Percentiles rank a stretch among this genome's conserved stretches.
Conservation (phyloP, 306 rosid species). For the Ochetophila trinervis region DNA sequence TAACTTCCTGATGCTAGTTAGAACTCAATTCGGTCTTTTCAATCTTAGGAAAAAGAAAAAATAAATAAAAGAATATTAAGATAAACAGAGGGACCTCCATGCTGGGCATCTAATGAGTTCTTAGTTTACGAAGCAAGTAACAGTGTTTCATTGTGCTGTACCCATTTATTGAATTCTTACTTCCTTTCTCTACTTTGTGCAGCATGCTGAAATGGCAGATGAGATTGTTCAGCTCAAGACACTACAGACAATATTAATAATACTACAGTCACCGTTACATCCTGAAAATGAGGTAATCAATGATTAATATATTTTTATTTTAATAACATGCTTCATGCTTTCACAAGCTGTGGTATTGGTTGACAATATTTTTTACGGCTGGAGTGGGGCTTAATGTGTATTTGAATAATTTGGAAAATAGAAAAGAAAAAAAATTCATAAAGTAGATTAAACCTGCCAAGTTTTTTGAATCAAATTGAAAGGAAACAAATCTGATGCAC, state of each 20-base stretch:
- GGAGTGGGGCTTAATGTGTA: slow-evolving; percentile 20
- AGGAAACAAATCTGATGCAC: no score
- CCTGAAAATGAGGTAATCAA: slow-evolving; percentile 80
- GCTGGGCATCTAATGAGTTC: not conserved
- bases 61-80: no score
- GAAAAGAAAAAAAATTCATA: not conserved
- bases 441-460: no score
- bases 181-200: slow-evolving; percentile 29
- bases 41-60: no score
- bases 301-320: not conserved
- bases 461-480: no score
- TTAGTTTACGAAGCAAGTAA: not conserved
- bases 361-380: slow-evolving; percentile 15
- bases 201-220: slow-evolving; percentile 95
- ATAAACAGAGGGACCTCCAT: no score
- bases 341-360: not conserved
- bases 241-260: slow-evolving; percentile 86
- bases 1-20: no score
- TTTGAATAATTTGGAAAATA: not conserved
- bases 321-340: not conserved
- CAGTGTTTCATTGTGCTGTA: not conserved
- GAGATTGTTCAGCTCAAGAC: slow-evolving; percentile 95
- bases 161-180: slow-evolving; percentile 15
- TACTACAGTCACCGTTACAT: slow-evolving; percentile 88
- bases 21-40: no score